Evolutionary conservation across 2,329 filamentous ascomycete species (phyloP).

Genomic region (Cercospora sojina): DNA sequence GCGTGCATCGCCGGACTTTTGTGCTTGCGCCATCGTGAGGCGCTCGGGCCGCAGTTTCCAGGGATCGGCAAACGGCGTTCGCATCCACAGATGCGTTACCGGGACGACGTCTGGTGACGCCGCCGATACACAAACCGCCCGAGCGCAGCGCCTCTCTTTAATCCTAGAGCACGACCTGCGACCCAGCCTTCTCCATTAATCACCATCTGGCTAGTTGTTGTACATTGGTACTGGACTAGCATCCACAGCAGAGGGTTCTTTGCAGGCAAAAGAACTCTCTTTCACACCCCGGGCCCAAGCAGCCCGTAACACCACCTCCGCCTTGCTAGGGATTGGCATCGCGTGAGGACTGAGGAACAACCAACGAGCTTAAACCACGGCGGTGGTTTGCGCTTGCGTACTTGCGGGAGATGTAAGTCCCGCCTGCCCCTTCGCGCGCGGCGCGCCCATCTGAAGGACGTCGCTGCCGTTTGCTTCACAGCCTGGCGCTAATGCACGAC

Average conservation of each 20-base stretch:
- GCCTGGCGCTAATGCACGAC: background rate
- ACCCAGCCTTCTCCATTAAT: slow-evolving; percentile 3
- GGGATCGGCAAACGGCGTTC: slow-evolving; percentile 3
- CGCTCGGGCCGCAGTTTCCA: background rate
- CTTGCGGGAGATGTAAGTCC: slow-evolving; percentile 13
- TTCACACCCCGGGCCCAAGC: background rate
- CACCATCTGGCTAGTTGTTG: background rate
- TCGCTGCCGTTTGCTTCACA: background rate
- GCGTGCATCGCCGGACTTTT: background rate
- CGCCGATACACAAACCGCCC: slow-evolving; percentile 1
- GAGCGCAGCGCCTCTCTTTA: slow-evolving; percentile 4
- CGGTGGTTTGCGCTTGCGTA: slow-evolving; percentile 17
- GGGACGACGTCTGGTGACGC: background rate
- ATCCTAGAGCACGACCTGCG: background rate
- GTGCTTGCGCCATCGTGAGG: background rate
- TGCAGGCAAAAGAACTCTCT: background rate
- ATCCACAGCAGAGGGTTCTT: background rate
- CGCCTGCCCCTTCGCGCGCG: background rate
- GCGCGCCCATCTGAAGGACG: background rate
- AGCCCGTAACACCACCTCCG: slow-evolving; percentile 9
- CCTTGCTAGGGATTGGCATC: slow-evolving; percentile 13
- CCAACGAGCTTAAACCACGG: slow-evolving; percentile 10
- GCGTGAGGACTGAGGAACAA: slow-evolving; percentile 12
- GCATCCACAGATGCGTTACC: background rate
- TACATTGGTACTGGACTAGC: background rate